A percentile compares a stretch with the other conserved stretches of the same genome.
phyloP scores from a whole-genome alignment of 140 eudicot species.

The Bidens hawaiensis region DNA sequence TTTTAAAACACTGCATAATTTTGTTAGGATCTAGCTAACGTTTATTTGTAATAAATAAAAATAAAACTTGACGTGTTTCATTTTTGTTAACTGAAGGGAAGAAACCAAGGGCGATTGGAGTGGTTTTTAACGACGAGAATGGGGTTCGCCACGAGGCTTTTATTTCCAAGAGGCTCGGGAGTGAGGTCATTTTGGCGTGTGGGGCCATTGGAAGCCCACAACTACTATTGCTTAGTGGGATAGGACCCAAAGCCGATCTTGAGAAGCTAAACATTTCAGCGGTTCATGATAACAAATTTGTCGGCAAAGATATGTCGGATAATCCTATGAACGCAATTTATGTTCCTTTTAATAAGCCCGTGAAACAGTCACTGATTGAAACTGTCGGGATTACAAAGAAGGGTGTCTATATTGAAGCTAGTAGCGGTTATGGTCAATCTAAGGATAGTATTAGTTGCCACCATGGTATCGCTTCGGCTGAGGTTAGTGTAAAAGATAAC shows the following conservation, averaged over 20 bases:
- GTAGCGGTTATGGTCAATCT: slow-evolving; percentile 88
- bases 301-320: slow-evolving; percentile 81
- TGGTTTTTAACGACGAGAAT: slow-evolving; percentile 75
- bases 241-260: slow-evolving; percentile 84
- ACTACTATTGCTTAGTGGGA: slow-evolving; percentile 77
- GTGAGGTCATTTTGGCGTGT: slow-evolving; percentile 71
- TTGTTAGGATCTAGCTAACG: too few relatives aligned
- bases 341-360: slow-evolving; percentile 58
- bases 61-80: too few relatives aligned
- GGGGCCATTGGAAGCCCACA: slow-evolving; percentile 99
- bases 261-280: slow-evolving; percentile 65
- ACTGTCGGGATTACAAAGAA: slow-evolving; percentile 85
- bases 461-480: slow-evolving; percentile 79
- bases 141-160: slow-evolving; percentile 57
- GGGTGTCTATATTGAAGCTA: slow-evolving; percentile 93
- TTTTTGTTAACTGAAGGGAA: slow-evolving; percentile 40
- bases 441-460: slow-evolving; percentile 54
- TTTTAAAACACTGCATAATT: too few relatives aligned
- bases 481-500: slow-evolving; percentile 44
- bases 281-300: slow-evolving; percentile 61
- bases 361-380: slow-evolving; percentile 72
- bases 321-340: slow-evolving; percentile 81
- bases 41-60: too few relatives aligned
- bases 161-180: slow-evolving; percentile 49
- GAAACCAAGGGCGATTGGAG: slow-evolving; percentile 77